Percentiles rank a stretch among this genome's conserved stretches.
These are phyloP conservation scores for Sporothrix pallida DNA, from an alignment of 2,329 filamentous ascomycete genomes.

Conservation along the genomic window DNA sequence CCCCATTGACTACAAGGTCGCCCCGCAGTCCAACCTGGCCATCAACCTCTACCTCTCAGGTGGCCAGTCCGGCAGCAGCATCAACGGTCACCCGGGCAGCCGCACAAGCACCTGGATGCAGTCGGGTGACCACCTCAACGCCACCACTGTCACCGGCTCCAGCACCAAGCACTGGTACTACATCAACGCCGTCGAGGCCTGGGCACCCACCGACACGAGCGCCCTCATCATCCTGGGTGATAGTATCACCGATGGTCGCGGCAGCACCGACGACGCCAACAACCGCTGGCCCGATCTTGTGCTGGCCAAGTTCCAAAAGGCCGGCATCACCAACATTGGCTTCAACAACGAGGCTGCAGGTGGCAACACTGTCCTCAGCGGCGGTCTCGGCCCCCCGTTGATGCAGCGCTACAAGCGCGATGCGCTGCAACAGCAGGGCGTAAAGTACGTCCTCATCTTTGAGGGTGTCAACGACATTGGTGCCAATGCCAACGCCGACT, in stretches of 20 bases:
- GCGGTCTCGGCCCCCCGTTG: constrained; percentile 67
- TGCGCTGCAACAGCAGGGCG: constrained; percentile 62
- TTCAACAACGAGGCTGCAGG: constrained; percentile 71
- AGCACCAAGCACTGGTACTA: constrained; percentile 60
- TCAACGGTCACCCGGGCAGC: constrained; percentile 70
- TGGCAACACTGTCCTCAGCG: constrained; percentile 68
- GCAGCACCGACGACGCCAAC: constrained; percentile 63
- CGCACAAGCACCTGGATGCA: constrained; percentile 66
- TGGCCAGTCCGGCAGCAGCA: constrained; percentile 61
- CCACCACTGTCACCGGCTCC: constrained; percentile 52
- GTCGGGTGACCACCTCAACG: constrained; percentile 61
- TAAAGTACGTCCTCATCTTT: constrained; percentile 68
- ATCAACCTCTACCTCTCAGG: constrained; percentile 63
- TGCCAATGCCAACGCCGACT: constrained; percentile 52
- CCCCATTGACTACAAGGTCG: constrained; percentile 60
- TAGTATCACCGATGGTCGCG: constrained; percentile 69
- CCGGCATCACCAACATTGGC: constrained; percentile 55
- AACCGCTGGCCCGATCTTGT: constrained; percentile 54
- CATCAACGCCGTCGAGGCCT: constrained; percentile 63
- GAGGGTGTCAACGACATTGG: constrained; percentile 75
- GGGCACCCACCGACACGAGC: constrained; percentile 48
- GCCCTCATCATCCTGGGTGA: constrained; percentile 67
- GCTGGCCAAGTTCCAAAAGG: constrained; percentile 56
- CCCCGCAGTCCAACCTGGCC: constrained; percentile 58
- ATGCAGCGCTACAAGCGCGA: constrained; percentile 68